These are phyloP conservation scores for Lachnellula occidentalis DNA, from an alignment of 2,329 filamentous ascomycete genomes.

Conservation along the genomic window DNA sequence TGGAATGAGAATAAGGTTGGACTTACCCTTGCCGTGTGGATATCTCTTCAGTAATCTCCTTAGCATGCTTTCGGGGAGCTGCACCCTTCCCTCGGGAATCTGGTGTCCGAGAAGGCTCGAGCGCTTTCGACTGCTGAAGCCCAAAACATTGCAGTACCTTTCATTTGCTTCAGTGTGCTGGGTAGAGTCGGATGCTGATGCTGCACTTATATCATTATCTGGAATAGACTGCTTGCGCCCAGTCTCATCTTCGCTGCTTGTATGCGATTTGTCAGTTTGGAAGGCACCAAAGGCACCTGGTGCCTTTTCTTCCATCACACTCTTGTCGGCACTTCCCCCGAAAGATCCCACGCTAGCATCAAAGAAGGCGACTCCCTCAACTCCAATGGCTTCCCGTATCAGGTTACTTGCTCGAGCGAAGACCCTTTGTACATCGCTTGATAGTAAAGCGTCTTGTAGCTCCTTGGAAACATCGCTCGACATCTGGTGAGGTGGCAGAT, in stretches of 20 bases:
- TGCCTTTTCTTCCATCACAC: constrained; percentile 21
- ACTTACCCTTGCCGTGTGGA: constrained; percentile 25
- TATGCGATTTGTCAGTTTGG: constrained; percentile 12
- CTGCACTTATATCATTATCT: constrained; percentile 8
- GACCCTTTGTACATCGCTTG: constrained; percentile 23
- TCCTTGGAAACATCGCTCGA: constrained; percentile 16
- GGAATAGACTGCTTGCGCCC: constrained; percentile 12
- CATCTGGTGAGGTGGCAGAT: constrained; percentile 14
- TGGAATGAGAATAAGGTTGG: not conserved
- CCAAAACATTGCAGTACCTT: constrained; percentile 26
- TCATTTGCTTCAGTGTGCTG: constrained; percentile 6
- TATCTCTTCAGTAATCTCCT: constrained; percentile 28
- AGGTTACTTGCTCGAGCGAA: constrained; percentile 29
- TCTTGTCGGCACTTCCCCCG: constrained; percentile 22
- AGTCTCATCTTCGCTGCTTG: constrained; percentile 27
- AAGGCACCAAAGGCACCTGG: constrained; percentile 26
- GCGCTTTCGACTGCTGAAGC: constrained; percentile 25
- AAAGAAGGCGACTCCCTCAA: constrained; percentile 28
- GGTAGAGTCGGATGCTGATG: not conserved
- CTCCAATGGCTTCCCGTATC: constrained; percentile 29
- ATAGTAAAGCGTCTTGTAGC: constrained; percentile 24
- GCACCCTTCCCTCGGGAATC: constrained; percentile 16
- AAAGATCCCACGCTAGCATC: constrained; percentile 29
- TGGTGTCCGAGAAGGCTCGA: constrained; percentile 25
- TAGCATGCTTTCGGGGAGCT: constrained; percentile 23